Evolutionary conservation across 495 filamentous ascomycete species (phyloP), one percentile per base, ranked within the genome.

Genomic region (Cenococcum geophilum): DNA sequence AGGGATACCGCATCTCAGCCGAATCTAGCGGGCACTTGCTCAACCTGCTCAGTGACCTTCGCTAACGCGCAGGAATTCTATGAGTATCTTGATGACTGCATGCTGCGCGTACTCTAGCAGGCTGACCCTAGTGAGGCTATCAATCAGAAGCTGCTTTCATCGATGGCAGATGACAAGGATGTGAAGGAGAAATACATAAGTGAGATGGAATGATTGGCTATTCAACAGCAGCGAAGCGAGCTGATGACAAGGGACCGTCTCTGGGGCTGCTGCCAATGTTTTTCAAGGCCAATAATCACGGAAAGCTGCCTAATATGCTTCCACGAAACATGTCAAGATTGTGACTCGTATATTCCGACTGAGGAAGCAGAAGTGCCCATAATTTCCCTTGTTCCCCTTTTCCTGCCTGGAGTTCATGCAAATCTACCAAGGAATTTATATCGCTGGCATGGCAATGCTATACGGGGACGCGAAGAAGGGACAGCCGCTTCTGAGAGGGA

Each of bases 51-150:
- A 20, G 81, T 82, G 36, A 96, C 87, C 18, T 99, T 99, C 77
- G 84, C 81, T 74, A 96, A 88, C 68, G 91, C 93, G 20, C 93
- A 99, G 69, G 92, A 97, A 73, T 97, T 97, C 75, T 97, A 97
- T 74, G 93, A 99, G 79, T 95, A 99, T 82, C 76, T 99, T 66
- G 93, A 99, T 72, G 93, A 99, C 79, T 99, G 93, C 74, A 93
- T 99, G 58, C 81, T 97, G 58, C 89, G 91, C 67, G 92, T 97
- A 57, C 93, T 99, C 40, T 93, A 97, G 72, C 91, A 96, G 75
- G 89, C 95, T 71, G 92, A 97, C 70, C 95, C 95, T 6, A 89
- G 89, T 57, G 95, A 97, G 77, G 89, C 88, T 37, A 93, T 95
- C 80, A 99, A 97, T 76, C 89, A 96, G 62, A 79, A 85, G 71